These are phyloP conservation scores for Suillus lakei DNA, from an alignment of 768 basidiomycete species.

Conservation along the genomic window DNA sequence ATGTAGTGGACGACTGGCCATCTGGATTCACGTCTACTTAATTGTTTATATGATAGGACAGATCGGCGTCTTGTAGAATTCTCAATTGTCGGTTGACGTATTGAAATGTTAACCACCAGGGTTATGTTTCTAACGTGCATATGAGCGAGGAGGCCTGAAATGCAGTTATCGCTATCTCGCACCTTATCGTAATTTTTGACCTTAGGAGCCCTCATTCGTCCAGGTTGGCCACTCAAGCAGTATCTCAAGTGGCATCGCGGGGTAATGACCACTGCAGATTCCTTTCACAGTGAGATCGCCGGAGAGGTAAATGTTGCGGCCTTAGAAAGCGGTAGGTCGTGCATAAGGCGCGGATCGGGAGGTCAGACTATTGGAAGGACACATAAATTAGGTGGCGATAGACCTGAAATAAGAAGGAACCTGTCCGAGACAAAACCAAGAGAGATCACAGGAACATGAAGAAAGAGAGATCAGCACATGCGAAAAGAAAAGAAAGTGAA, in stretches of 20 bases:
- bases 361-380: conserved; percentile 32
- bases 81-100: not conserved
- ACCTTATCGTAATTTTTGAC: not conserved
- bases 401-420: too few relatives aligned
- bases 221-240: not conserved
- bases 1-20: not conserved
- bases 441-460: not conserved
- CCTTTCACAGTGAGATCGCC: conserved; percentile 29
- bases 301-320: conserved; percentile 31
- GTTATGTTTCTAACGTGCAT: too few relatives aligned
- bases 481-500: not conserved
- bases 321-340: conserved; percentile 28
- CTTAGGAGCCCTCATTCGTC: not conserved
- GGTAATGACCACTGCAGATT: not conserved
- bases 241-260: not conserved
- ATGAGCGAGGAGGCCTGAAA: not conserved
- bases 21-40: not conserved
- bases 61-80: not conserved
- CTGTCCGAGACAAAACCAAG: not conserved
- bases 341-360: conserved; percentile 37
- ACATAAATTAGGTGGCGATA: too few relatives aligned
- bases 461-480: not conserved
- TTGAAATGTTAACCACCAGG: not conserved
- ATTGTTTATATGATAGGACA: not conserved
- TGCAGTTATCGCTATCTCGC: not conserved